Base-by-base conservation (phyloP, 1,139 yeast genomes). In the Pichia terricola region DNA sequence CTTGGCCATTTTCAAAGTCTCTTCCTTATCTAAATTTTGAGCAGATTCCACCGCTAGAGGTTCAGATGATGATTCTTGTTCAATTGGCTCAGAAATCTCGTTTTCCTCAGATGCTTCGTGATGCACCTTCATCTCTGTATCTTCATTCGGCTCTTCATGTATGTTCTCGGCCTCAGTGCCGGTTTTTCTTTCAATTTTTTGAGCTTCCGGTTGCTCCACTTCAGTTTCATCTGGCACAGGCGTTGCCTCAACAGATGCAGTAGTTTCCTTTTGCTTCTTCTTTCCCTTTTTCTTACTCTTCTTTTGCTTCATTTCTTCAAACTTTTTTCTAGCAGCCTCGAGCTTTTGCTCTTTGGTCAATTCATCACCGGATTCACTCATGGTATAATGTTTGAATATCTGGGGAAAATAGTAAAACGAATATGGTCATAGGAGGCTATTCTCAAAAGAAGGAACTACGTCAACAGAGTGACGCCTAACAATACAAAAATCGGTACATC, bases 251-350 rank as follows among this genome's bases (percentile, higher is more conserved):
- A 11, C 33, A 11, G 33, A 16, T 16, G 22, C 22, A 39, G 43
- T 34, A 34, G 45, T 8, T 38, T 34, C 65, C 56, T 67, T 66
- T 53, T 66, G 68, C 60, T 16, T 28, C 45, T 50, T 50, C 47
- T 52, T 50, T 22, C 40, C 38, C 41, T 50, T 52, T 49, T 53
- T 53, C 50, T 54, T 54, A 6, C 39, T 39, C 40, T 51, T 50
- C 50, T 55, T 55, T 49, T 58, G 58, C 63, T 74, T 73, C 64
- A 74, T 61, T 49, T 72, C 78, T 47, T 73, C 78, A 50, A 70
- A 72, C 53, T 70, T 72, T 61, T 70, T 72, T 51, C 77, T 65
- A 4, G 81, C 80, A 2, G 72, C 70, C 50, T 73, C 79, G 38
- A 75, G 61, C 56, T 76, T 65, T 55, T 73, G 76, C 48, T 72